A percentile compares a stretch with the other conserved stretches of the same genome.
These are phyloP conservation scores for Yarrowia hollandica DNA, from an alignment of 805 yeast genomes.

Conservation along the genomic window DNA sequence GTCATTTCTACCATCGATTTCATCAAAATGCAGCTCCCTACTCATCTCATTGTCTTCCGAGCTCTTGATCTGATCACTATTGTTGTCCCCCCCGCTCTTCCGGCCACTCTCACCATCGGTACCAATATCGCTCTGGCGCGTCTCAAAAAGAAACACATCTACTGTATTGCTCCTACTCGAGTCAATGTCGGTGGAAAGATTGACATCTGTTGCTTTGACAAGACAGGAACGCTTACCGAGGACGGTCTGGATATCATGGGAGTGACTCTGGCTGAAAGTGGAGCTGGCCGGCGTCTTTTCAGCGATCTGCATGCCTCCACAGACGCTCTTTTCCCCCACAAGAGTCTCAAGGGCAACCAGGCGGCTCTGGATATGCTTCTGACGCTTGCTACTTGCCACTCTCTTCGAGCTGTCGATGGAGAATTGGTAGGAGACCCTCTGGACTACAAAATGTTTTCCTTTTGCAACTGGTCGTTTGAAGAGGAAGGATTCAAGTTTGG, in stretches of 20 bases:
- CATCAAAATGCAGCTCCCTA: slow-evolving; percentile 69
- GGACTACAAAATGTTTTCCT: slow-evolving; percentile 90
- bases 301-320: slow-evolving; percentile 30
- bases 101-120: slow-evolving; percentile 96
- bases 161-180: slow-evolving; percentile 90
- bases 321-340: slow-evolving; percentile 21
- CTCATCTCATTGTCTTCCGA: slow-evolving; percentile 70
- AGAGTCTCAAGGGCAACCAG: slow-evolving; percentile 31
- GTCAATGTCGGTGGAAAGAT: slow-evolving; percentile 95
- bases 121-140: slow-evolving; percentile 87
- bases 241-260: slow-evolving; percentile 90
- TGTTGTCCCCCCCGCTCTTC: slow-evolving; percentile 98
- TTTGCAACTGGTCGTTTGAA: slow-evolving; percentile 71
- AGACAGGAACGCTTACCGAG: slow-evolving; percentile 96
- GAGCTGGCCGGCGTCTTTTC: slow-evolving; percentile 24
- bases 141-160: slow-evolving; percentile 65
- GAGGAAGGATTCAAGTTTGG: slow-evolving; percentile 53
- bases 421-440: slow-evolving; percentile 91
- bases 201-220: slow-evolving; percentile 89
- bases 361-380: slow-evolving; percentile 41
- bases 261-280: slow-evolving; percentile 45
- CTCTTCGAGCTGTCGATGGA: slow-evolving; percentile 73
- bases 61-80: slow-evolving; percentile 93
- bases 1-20: slow-evolving; percentile 80
- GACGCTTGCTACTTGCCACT: slow-evolving; percentile 81